These are phyloP conservation scores for Zygosaccharomyces sapae DNA, from an alignment of 1,139 yeast species.

Conservation along the genomic window DNA sequence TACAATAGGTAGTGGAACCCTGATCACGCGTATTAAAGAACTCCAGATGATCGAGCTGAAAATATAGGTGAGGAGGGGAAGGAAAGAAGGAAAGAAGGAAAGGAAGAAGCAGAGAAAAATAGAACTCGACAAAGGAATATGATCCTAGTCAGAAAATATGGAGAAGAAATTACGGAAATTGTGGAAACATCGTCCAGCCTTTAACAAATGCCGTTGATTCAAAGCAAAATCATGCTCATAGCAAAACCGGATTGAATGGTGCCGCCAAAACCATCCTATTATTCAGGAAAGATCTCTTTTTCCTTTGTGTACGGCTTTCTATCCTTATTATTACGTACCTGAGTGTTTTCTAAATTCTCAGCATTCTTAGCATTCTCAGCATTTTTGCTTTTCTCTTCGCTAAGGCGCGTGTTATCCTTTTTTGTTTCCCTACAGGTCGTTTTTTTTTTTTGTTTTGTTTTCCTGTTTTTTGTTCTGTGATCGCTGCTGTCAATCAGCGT, in stretches of 20 bases:
- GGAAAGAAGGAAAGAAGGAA: background rate
- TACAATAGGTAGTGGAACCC: background rate
- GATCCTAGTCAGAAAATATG: background rate
- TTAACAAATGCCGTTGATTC: slow-evolving; percentile 3
- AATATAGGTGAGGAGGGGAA: too few relatives aligned
- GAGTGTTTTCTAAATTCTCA: background rate
- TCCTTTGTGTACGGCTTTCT: background rate
- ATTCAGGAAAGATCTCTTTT: background rate
- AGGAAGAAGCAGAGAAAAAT: background rate
- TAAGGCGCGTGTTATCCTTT: background rate
- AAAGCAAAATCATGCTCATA: slow-evolving; percentile 4
- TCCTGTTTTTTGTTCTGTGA: background rate
- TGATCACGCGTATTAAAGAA: background rate
- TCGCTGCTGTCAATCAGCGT: background rate
- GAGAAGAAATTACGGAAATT: background rate
- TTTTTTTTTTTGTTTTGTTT: too few relatives aligned
- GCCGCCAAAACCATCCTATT: slow-evolving; percentile 5
- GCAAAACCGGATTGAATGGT: background rate
- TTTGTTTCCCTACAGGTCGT: too few relatives aligned
- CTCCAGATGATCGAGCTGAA: too few relatives aligned
- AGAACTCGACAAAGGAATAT: background rate
- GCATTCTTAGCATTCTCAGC: background rate
- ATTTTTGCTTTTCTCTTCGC: background rate
- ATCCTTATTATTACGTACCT: background rate
- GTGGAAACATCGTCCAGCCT: background rate